Conservation (phyloP, 2,329 filamentous ascomycete genomes). For the Venturia effusa region DNA sequence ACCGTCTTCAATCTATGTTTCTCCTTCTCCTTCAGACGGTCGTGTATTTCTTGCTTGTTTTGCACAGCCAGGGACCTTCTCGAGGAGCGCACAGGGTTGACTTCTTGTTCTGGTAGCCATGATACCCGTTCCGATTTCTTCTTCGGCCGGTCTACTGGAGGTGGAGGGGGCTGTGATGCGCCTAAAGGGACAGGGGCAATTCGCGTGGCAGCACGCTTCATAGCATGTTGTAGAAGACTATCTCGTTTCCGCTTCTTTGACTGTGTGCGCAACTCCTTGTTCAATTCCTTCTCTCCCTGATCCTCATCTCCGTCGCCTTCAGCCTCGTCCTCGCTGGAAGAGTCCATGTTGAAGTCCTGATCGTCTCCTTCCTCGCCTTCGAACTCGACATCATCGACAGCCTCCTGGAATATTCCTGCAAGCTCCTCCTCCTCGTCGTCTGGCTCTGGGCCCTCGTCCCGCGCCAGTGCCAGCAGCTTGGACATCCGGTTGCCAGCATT, state of each 20-base stretch:
- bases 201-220: slow-evolving; percentile 26
- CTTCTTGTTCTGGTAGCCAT: slow-evolving; percentile 54
- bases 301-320: slow-evolving; percentile 58
- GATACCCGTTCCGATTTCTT: slow-evolving; percentile 63
- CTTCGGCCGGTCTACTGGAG: slow-evolving; percentile 18
- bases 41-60: slow-evolving; percentile 47
- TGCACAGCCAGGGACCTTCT: slow-evolving; percentile 51
- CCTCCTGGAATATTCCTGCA: slow-evolving; percentile 54
- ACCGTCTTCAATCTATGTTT: slow-evolving; percentile 60
- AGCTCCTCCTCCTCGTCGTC: slow-evolving; percentile 31
- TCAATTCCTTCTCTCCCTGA: slow-evolving; percentile 78
- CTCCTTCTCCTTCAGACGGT: slow-evolving; percentile 65
- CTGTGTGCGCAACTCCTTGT: slow-evolving; percentile 59
- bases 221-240: slow-evolving; percentile 47
- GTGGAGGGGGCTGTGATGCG: slow-evolving; percentile 28
- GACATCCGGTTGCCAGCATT: slow-evolving; percentile 32
- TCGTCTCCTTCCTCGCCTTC: slow-evolving; percentile 41
- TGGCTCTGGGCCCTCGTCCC: slow-evolving; percentile 26
- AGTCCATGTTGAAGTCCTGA: slow-evolving; percentile 72
- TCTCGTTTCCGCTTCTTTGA: slow-evolving; percentile 75
- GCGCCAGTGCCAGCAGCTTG: slow-evolving; percentile 22
- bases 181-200: slow-evolving; percentile 13
- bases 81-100: slow-evolving; percentile 52
- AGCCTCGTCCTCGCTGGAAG: slow-evolving; percentile 74
- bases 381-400: slow-evolving; percentile 45